Evolutionary conservation across 164 flowering plant genomes (phyloP).

Genomic region (Annona cherimola): DNA sequence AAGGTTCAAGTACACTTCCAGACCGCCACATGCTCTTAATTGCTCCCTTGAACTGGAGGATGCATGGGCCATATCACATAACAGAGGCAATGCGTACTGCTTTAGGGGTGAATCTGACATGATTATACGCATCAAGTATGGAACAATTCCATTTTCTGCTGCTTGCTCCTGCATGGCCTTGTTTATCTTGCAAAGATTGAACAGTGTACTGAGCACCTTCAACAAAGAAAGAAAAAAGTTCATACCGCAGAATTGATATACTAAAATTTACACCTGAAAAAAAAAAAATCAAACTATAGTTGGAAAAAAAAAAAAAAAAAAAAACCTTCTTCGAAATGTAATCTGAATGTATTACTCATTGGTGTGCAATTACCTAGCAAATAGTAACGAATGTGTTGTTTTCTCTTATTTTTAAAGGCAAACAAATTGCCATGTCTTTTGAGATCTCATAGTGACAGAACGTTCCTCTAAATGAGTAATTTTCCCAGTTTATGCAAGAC

Average conservation of each 20-base stretch:
- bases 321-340: too few species aligned
- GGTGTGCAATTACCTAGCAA: too few species aligned
- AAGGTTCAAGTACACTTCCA: constrained; percentile 91
- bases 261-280: not conserved
- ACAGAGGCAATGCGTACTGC: constrained; percentile 79
- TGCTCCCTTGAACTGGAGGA: constrained; percentile 97
- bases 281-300: not conserved
- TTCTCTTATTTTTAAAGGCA: too few species aligned
- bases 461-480: too few species aligned
- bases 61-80: constrained; percentile 99
- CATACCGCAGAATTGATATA: not conserved
- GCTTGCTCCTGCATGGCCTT: constrained; percentile 98
- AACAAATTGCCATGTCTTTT: too few species aligned
- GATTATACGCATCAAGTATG: constrained; percentile 91
- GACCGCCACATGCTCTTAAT: constrained; percentile 86
- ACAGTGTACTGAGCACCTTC: constrained; percentile 89
- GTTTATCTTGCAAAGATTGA: constrained; percentile 95
- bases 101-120: constrained; percentile 78
- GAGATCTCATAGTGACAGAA: too few species aligned
- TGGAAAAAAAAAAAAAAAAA: not conserved
- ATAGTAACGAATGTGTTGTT: too few species aligned
- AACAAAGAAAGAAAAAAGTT: constrained; percentile 10
- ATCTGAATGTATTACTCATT: too few species aligned
- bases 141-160: constrained; percentile 99
- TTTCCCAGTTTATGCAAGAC: too few species aligned